A percentile compares a stretch with the other conserved stretches of the same genome.
phyloP scores from a whole-genome alignment of 179 eudicot species.

The Heliamphora pulchella region DNA sequence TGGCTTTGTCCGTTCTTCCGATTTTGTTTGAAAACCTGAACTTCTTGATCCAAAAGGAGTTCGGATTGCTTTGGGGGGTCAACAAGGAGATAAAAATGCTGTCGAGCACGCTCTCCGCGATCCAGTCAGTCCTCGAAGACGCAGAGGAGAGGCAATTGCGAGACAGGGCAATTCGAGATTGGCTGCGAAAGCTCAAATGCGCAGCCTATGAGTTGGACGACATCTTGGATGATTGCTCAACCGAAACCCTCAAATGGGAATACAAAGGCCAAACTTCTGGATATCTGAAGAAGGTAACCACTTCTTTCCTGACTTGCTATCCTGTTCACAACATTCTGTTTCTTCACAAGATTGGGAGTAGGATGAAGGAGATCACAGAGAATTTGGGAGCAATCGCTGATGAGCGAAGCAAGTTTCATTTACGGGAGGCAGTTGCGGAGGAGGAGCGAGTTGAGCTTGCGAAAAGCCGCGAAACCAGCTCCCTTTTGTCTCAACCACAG shows the following conservation, averaged over 20 bases:
- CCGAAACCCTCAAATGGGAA: neutral
- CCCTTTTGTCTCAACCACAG: neutral
- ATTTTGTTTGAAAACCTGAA: neutral
- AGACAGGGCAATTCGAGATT: neutral
- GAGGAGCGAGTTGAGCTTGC: neutral
- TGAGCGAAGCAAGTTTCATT: neutral
- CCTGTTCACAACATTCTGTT: neutral
- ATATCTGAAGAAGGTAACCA: neutral
- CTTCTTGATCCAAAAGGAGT: slow-evolving; percentile 3
- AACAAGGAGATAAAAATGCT: slow-evolving; percentile 14
- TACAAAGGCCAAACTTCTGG: slow-evolving; percentile 4
- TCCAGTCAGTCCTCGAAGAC: slow-evolving; percentile 14
- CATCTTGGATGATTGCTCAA: slow-evolving; percentile 12
- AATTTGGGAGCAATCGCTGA: neutral
- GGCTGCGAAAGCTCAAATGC: slow-evolving; percentile 21
- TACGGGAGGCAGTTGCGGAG: neutral
- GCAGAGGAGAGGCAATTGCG: slow-evolving; percentile 2
- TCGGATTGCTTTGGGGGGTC: neutral
- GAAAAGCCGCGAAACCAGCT: slow-evolving; percentile 10
- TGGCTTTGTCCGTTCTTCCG: neutral
- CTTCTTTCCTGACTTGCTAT: too few relatives aligned
- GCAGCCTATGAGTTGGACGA: slow-evolving; percentile 12
- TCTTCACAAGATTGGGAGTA: neutral
- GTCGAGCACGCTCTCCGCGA: slow-evolving; percentile 2
- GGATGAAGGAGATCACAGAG: slow-evolving; percentile 8